A percentile compares a stretch with the other conserved stretches of the same genome.
phyloP scores from a whole-genome alignment of 2,329 filamentous ascomycete genomes.

The Berkeleyomyces basicola region DNA sequence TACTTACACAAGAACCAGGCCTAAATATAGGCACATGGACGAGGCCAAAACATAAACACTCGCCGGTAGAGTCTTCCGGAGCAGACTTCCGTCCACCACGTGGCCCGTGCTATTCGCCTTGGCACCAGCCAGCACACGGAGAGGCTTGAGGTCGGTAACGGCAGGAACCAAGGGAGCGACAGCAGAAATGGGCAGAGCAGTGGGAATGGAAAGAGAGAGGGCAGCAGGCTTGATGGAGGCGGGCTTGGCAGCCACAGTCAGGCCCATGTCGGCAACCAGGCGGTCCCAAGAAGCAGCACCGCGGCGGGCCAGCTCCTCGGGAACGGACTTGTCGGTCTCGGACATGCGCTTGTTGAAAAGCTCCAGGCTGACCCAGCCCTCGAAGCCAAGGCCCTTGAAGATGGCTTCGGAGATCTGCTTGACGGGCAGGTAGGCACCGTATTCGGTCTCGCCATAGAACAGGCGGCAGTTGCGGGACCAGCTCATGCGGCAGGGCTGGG shows the following conservation, averaged over 20 bases:
- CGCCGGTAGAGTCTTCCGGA: not conserved
- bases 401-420: conserved; percentile 43
- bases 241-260: not conserved
- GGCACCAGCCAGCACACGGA: not conserved
- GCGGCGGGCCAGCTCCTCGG: conserved; percentile 38
- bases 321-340: conserved; percentile 32
- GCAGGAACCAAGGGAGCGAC: not conserved
- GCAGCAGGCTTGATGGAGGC: not conserved
- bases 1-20: conserved; percentile 7
- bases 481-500: conserved; percentile 42
- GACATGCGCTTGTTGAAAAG: conserved; percentile 47
- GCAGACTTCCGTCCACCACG: not conserved
- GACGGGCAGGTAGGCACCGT: conserved; percentile 52
- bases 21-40: conserved; percentile 4
- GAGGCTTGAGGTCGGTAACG: not conserved
- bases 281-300: conserved; percentile 35
- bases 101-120: not conserved
- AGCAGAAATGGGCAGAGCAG: not conserved
- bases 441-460: conserved; percentile 35
- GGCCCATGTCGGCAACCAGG: conserved; percentile 23
- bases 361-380: conserved; percentile 57
- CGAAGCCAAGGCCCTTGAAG: conserved; percentile 45
- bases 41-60: conserved; percentile 6
- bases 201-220: not conserved
- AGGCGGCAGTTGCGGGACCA: conserved; percentile 60